Evolutionary conservation across 805 yeast species (phyloP).

Genomic region (Wickerhamiella galacta): DNA sequence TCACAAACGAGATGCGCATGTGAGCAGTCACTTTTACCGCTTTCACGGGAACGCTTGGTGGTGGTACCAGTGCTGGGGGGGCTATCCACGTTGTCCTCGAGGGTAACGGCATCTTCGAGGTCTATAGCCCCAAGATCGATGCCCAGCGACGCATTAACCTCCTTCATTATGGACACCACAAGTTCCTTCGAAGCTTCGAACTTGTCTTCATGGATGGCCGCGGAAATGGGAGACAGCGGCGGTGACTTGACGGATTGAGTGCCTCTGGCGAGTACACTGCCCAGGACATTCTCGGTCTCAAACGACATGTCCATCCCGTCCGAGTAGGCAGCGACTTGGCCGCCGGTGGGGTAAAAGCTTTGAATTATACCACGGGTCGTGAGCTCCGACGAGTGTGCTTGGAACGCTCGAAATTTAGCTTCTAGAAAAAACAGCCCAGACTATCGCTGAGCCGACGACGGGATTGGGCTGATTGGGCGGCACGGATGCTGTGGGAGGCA

Average conservation of each 20-base stretch:
- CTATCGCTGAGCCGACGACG: too few relatives aligned
- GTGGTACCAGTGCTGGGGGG: background rate
- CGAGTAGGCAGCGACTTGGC: too few relatives aligned
- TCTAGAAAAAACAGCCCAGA: too few relatives aligned
- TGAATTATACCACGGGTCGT: too few relatives aligned
- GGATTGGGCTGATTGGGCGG: too few relatives aligned
- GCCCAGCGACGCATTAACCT: constrained; percentile 12
- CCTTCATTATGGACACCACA: constrained; percentile 8
- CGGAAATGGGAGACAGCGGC: background rate
- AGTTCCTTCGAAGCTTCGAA: constrained; percentile 3
- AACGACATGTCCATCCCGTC: too few relatives aligned
- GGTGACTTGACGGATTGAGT: background rate
- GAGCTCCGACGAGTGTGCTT: too few relatives aligned
- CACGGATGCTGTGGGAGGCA: too few relatives aligned
- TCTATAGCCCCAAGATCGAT: constrained; percentile 15
- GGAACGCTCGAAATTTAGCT: too few relatives aligned
- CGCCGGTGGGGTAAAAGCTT: too few relatives aligned
- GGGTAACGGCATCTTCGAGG: constrained; percentile 11
- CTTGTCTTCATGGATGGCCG: background rate
- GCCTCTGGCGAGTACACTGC: background rate
- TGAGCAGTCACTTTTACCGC: constrained; percentile 13
- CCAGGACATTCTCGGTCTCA: too few relatives aligned
- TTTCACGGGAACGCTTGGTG: constrained; percentile 3
- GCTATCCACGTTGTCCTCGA: constrained; percentile 2
- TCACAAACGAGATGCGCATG: constrained; percentile 53